A percentile compares a stretch with the other conserved stretches of the same genome.
Evolutionary conservation across 176 grass and related monocot genomes (phyloP).

Genomic region (Oryza rufipogon): DNA sequence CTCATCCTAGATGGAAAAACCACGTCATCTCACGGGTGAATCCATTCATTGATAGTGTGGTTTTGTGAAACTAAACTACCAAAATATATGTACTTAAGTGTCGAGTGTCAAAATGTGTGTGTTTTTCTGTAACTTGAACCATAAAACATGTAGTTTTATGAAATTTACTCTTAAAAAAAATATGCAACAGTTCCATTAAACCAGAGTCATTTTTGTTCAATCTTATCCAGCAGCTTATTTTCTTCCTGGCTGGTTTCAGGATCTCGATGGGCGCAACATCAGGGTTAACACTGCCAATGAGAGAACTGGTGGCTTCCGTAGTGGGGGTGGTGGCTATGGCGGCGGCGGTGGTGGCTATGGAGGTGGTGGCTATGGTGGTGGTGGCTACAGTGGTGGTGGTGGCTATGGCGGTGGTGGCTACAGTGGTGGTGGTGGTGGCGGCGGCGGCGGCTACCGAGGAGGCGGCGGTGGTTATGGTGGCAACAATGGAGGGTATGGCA

Average conservation of each 20-base stretch:
- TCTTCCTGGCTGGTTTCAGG: constrained; percentile 33
- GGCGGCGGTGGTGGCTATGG: background rate
- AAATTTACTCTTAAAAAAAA: background rate
- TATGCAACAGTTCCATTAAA: background rate
- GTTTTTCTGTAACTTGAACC: too few species aligned
- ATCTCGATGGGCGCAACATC: constrained; percentile 57
- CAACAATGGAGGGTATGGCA: constrained; percentile 2
- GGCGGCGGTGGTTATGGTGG: background rate
- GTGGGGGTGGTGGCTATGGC: background rate
- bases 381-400: background rate
- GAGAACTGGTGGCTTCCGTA: constrained; percentile 46
- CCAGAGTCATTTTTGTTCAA: background rate
- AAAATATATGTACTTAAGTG: too few species aligned
- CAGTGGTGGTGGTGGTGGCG: background rate
- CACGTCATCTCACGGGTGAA: too few species aligned
- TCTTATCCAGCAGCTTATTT: background rate
- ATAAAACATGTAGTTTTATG: too few species aligned
- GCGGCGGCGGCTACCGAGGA: constrained; percentile 8
- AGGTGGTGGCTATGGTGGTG: background rate
- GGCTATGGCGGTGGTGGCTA: background rate
- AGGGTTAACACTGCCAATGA: constrained; percentile 68
- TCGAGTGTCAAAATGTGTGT: too few species aligned
- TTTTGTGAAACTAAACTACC: too few species aligned
- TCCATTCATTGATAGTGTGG: too few species aligned
- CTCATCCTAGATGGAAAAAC: too few species aligned